Percentiles rank a stretch among this genome's conserved stretches.
phyloP scores from a whole-genome alignment of 805 yeast genomes.

The Debaryomyces prosopidis region DNA sequence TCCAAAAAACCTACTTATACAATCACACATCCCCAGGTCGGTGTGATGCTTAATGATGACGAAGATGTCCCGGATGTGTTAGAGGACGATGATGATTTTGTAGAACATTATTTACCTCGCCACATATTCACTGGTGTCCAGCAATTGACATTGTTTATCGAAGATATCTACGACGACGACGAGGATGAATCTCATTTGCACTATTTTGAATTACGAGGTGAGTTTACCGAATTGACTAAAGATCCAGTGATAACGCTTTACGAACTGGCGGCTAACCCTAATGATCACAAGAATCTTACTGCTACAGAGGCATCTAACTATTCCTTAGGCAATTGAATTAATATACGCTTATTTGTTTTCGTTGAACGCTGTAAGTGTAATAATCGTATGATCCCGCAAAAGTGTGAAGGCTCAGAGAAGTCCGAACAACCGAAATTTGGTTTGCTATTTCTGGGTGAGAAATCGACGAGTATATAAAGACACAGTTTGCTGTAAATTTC shows the following conservation, averaged over 20 bases:
- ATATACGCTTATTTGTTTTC: no score
- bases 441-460: conserved; percentile 1
- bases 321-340: conserved; percentile 8
- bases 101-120: conserved; percentile 81
- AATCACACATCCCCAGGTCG: conserved; percentile 66
- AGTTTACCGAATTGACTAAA: conserved; percentile 50
- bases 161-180: conserved; percentile 56
- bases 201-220: conserved; percentile 81
- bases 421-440: conserved; percentile 11
- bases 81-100: conserved; percentile 51
- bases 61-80: conserved; percentile 34
- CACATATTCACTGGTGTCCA: conserved; percentile 69
- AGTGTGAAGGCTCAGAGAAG: conserved; percentile 7
- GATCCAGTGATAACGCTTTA: conserved; percentile 79
- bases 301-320: conserved; percentile 12
- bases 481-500: neutral
- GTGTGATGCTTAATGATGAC: conserved; percentile 43
- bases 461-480: conserved; percentile 1
- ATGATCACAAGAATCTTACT: conserved; percentile 61
- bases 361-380: no score
- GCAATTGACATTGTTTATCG: conserved; percentile 66
- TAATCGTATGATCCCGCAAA: no score
- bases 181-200: conserved; percentile 56
- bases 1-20: conserved; percentile 50
- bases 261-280: conserved; percentile 91